Evolutionary conservation across 306 rosid genomes (phyloP).

Genomic region (Sesbania bispinosa): DNA sequence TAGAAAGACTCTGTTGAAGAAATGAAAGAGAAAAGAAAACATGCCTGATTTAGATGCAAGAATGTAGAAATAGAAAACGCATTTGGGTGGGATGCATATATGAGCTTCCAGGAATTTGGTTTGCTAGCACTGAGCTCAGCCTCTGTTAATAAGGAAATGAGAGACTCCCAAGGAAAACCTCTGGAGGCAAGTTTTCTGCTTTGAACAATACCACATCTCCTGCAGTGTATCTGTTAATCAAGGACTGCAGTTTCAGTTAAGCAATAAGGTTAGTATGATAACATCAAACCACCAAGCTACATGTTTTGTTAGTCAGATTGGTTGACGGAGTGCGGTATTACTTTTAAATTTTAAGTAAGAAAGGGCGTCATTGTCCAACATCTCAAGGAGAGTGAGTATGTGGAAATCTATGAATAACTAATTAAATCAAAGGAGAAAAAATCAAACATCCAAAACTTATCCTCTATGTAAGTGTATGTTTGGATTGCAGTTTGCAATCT

Average conservation of each 20-base stretch:
- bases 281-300: neutral
- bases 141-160: neutral
- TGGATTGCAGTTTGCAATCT: too few relatives aligned
- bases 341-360: neutral
- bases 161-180: neutral
- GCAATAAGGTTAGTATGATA: neutral
- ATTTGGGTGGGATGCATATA: neutral
- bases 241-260: neutral
- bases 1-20: neutral
- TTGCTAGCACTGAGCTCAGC: neutral
- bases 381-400: neutral
- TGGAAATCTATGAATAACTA: neutral
- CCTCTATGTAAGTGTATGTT: neutral
- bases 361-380: neutral
- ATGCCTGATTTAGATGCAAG: conserved; percentile 5
- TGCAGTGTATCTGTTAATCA: neutral
- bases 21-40: neutral
- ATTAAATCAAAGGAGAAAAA: neutral
- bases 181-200: neutral
- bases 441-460: neutral
- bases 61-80: neutral
- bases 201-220: neutral
- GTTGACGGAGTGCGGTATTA: neutral
- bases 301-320: neutral
- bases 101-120: neutral